Conservation (phyloP, 768 basidiomycete genomes). For the Boletus edulis region DNA sequence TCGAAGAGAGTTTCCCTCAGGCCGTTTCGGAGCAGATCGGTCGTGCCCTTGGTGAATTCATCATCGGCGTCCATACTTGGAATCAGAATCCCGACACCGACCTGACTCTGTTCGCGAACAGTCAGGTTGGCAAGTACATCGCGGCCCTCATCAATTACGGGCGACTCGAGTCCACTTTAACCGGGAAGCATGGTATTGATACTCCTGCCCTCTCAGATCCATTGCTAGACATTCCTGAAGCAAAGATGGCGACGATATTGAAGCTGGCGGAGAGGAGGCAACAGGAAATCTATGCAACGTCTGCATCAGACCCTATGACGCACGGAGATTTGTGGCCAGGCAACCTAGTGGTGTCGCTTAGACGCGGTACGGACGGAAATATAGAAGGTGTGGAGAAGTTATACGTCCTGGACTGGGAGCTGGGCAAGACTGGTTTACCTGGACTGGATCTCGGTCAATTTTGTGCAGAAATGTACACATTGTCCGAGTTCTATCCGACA, state of each 20-base stretch:
- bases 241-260: constrained; percentile 34
- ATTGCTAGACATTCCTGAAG: constrained; percentile 37
- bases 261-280: constrained; percentile 31
- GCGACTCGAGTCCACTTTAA: constrained; percentile 39
- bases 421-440: constrained; percentile 53
- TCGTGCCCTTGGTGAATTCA: constrained; percentile 50
- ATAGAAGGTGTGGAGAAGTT: constrained; percentile 36
- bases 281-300: constrained; percentile 30
- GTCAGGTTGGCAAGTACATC: constrained; percentile 40
- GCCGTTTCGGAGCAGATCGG: constrained; percentile 46
- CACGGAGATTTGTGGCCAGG: constrained; percentile 74
- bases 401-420: constrained; percentile 65
- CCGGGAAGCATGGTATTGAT: constrained; percentile 24
- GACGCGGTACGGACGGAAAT: constrained; percentile 24
- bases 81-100: constrained; percentile 32
- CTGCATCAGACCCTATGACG: constrained; percentile 29
- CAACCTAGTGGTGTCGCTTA: constrained; percentile 51
- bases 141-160: constrained; percentile 45
- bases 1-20: constrained; percentile 31
- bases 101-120: constrained; percentile 38
- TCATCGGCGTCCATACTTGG: constrained; percentile 52
- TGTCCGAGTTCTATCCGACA: constrained; percentile 46
- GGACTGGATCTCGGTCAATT: constrained; percentile 65
- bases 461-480: constrained; percentile 54
- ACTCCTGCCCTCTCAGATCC: constrained; percentile 42